Evolutionary conservation across 2,329 filamentous ascomycete genomes (phyloP).

Genomic region (Claviceps sp.): DNA sequence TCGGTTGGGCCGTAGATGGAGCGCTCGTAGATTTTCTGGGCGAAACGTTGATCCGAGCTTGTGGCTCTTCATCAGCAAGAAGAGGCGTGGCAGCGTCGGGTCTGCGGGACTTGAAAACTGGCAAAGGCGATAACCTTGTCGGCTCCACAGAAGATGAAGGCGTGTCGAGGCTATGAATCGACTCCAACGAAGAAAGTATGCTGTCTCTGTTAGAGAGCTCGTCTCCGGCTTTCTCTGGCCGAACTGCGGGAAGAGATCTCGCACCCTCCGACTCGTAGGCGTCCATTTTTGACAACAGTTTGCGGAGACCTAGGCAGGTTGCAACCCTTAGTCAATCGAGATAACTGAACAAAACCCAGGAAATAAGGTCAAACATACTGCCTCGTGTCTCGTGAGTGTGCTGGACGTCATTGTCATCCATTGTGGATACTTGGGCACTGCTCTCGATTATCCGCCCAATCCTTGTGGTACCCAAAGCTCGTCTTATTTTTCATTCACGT

Average conservation of each 20-base stretch:
- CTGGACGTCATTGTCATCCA: not conserved
- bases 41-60: not conserved
- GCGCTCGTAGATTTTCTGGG: not conserved
- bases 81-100: not conserved
- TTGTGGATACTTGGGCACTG: slow-evolving; percentile 1
- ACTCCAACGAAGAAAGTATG: not conserved
- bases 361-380: not conserved
- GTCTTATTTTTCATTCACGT: not conserved
- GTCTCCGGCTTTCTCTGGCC: not conserved
- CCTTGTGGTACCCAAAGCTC: not conserved
- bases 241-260: not conserved
- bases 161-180: not conserved
- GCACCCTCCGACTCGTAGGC: not conserved
- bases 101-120: not conserved
- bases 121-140: not conserved
- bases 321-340: no score
- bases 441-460: not conserved
- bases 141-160: not conserved
- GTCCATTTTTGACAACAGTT: not conserved
- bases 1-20: not conserved
- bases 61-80: no score
- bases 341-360: not conserved
- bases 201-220: not conserved
- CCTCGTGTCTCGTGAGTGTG: not conserved
- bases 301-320: not conserved